Percentiles rank a stretch among this genome's conserved stretches.
Evolutionary conservation across 2,329 filamentous ascomycete genomes (phyloP).

Genomic region (Pseudocercospora fuligena): DNA sequence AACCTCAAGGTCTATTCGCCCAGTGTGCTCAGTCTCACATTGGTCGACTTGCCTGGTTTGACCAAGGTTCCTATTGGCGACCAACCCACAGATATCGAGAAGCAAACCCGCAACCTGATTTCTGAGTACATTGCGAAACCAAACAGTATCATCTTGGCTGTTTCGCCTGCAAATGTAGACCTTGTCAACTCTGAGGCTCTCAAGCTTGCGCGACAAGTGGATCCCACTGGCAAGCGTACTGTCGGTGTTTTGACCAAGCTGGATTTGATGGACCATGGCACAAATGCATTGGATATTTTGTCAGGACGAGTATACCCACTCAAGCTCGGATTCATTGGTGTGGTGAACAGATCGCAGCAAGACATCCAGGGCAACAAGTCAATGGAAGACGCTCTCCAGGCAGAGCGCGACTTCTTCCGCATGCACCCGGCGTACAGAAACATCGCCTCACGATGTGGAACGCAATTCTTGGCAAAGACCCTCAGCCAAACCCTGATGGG

Average conservation of each 20-base stretch:
- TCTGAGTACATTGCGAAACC: constrained; percentile 98
- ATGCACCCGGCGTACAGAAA: constrained; percentile 97
- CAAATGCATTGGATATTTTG: constrained; percentile 96
- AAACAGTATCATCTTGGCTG: constrained; percentile 95
- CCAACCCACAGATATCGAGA: constrained; percentile 96
- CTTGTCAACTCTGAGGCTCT: constrained; percentile 97
- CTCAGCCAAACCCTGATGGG: constrained; percentile 94
- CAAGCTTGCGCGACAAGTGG: constrained; percentile 95
- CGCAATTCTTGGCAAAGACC: constrained; percentile 90
- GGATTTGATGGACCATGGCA: constrained; percentile 98
- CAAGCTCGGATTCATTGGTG: constrained; percentile 96
- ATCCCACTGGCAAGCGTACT: constrained; percentile 89
- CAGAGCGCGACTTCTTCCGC: constrained; percentile 93
- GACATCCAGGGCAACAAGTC: constrained; percentile 96
- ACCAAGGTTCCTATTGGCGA: constrained; percentile 98
- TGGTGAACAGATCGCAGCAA: constrained; percentile 97
- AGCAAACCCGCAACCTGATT: constrained; percentile 94
- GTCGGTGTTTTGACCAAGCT: constrained; percentile 97
- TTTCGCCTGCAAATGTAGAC: constrained; percentile 96
- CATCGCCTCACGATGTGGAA: constrained; percentile 91
- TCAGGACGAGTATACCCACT: constrained; percentile 94
- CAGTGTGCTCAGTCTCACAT: constrained; percentile 91
- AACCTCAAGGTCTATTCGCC: constrained; percentile 99
- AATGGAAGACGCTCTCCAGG: constrained; percentile 86
- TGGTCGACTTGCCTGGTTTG: constrained; percentile 93